These are phyloP conservation scores for Brachypodium distachyon DNA, from an alignment of 202 grass and related monocot genomes.

Conservation along the genomic window DNA sequence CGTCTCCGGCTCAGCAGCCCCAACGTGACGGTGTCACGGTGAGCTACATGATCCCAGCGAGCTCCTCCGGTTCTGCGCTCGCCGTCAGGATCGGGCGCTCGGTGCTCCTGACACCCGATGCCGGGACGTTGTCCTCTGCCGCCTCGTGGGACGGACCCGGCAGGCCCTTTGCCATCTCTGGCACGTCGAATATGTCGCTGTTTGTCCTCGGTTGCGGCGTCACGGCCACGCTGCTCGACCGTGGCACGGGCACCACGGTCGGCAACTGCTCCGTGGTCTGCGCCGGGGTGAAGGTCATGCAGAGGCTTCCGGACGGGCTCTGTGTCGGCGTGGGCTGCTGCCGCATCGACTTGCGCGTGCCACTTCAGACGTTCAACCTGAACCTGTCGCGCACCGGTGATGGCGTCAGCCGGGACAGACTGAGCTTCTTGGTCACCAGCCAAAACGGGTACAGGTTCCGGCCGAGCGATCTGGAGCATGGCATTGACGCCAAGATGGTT, in stretches of 20 bases:
- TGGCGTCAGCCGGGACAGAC: neutral
- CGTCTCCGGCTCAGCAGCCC: neutral
- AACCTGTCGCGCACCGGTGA: neutral
- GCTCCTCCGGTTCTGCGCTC: neutral
- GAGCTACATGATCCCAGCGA: neutral
- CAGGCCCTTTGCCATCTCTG: conserved; percentile 13
- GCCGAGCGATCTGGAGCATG: neutral
- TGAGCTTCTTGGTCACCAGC: neutral
- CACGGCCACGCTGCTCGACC: conserved; percentile 1
- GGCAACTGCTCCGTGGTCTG: conserved; percentile 5
- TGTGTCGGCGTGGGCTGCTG: conserved; percentile 11
- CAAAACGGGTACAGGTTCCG: neutral
- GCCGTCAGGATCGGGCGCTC: neutral
- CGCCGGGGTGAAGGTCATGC: neutral
- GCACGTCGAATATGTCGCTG: neutral
- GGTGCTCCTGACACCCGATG: neutral
- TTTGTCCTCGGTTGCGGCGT: conserved; percentile 13
- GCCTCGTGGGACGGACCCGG: conserved; percentile 4
- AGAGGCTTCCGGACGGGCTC: neutral
- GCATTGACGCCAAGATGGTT: neutral
- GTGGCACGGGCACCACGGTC: neutral
- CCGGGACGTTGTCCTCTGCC: neutral
- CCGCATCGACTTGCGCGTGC: neutral
- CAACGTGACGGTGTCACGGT: neutral
- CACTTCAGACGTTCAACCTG: neutral